Base-by-base conservation (phyloP, 805 yeast genomes). In the Saccharomycopsis sp. region DNA sequence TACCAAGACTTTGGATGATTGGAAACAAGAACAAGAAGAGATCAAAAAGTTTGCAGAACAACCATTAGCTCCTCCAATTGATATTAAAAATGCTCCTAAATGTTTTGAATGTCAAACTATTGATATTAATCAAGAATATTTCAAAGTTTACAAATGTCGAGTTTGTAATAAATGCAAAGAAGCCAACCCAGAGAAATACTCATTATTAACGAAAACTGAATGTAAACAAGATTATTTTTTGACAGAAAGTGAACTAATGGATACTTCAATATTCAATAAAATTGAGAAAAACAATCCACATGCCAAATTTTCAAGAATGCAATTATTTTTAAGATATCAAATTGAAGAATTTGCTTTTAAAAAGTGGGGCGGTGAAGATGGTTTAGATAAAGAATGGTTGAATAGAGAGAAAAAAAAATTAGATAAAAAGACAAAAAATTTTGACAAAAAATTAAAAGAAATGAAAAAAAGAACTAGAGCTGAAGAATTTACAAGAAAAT, bases 281-380 rank as follows among this genome's bases (percentile, higher is more conserved):
- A 63, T 89, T 45, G 95, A 87, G 47, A 84, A 88, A 51, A 86
- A 95, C 2, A 92, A 92, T 54, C 99, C 99, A 0, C 95, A 92
- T 58, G 86, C 88, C 32, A 81, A 86, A 1, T 92, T 76, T 60
- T 81, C 86, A 37, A 72, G 92, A 54, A 92, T 92, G 99, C 95
- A 88, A 68, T 66, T 92, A 41, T 92, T 78, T 61, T 60, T 92
- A 34, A 64, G 98, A 45, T 82, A 76, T 53, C 97, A 92, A 53
- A 86, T 92, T n/a, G 98, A 92, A 57, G 85, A 80, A 52, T 84
- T 70, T 60, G 94, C 97, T 0, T 84, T 79, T 63, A 79, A 82
- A 54, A 89, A 92, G 60, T 92, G 98, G 99, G 94, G 92, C 1
- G 80, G 94, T 1, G 71, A 79, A 8, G 95, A 86, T 41, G 86